Base-by-base conservation (phyloP, 495 filamentous ascomycete genomes). In the Pseudevernia furfuracea region DNA sequence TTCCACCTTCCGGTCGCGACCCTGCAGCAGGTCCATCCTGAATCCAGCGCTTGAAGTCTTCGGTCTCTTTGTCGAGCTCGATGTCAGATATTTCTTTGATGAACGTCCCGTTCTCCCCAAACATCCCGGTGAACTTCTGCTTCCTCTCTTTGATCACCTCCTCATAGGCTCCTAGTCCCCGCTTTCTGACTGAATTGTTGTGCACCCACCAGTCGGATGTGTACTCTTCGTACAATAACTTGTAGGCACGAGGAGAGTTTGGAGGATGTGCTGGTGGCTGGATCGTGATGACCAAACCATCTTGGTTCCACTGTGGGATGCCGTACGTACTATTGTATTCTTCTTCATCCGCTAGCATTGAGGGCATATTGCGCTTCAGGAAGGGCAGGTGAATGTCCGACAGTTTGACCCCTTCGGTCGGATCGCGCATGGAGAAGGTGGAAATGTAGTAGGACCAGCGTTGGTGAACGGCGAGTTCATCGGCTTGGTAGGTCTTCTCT, bases 391-490 rank as follows among this genome's bases (percentile, higher is more conserved):
- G 79, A 70, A 95, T 79, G 28, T 82, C 81, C 10, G 80, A 80
- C 48, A 85, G 80, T 10, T 81, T 77, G 10, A 97, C 81, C 36
- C 90, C 90, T 74, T 99, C 95, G 19, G 95, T 99, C 9, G 88
- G 89, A 63, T 95, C 92, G 52, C 91, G 80, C 71, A 89, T 89
- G 57, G 88, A 87, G 75, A 88, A 99, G 14, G 92, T 89, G 48
- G 91, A 90, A 49, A 96, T 89, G 71, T 99, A 99, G 79, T 93
- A 92, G 58, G 89, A 88, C 93, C 93, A 97, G 59, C 80, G 81
- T 55, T 81, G 80, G 61, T 85, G 82, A 37, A 78, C 74, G 66
- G 77, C 82, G 38, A 88, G 72, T 30, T 82, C 80, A 39, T 82
- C 80, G 60, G 77, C 79, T 60, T 91, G 84, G 69, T 93, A 88